phyloP scores from a whole-genome alignment of 306 rosid species.

The Prunus davidiana region DNA sequence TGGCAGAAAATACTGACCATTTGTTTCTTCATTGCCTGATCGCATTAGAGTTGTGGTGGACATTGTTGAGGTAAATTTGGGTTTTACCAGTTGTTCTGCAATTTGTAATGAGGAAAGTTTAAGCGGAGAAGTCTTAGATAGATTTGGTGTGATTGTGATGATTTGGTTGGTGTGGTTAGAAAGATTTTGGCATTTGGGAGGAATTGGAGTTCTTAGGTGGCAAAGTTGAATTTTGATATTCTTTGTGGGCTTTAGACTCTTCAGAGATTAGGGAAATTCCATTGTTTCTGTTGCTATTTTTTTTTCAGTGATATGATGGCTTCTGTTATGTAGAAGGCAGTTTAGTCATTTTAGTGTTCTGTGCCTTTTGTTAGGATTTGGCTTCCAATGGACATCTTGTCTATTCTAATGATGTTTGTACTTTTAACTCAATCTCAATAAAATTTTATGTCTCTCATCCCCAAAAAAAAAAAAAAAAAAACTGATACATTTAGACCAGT shows the following conservation, averaged over 20 bases:
- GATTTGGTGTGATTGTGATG: neutral
- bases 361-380: neutral
- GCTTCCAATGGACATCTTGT: neutral
- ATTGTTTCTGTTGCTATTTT: neutral
- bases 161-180: neutral
- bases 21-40: neutral
- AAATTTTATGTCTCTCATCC: too few species aligned
- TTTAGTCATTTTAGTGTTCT: neutral
- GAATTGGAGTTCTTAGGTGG: neutral
- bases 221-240: neutral
- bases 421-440: neutral
- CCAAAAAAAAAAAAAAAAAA: too few species aligned
- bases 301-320: neutral
- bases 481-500: neutral
- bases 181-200: neutral
- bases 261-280: neutral
- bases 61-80: neutral
- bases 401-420: neutral
- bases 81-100: neutral
- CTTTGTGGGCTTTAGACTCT: neutral
- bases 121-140: neutral
- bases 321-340: neutral
- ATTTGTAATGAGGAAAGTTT: neutral
- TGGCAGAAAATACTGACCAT: neutral
- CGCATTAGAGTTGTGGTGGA: constrained; percentile 1